These are phyloP conservation scores for Pestalotiopsis sp. DNA, from an alignment of 2,329 filamentous ascomycete genomes.

Conservation along the genomic window DNA sequence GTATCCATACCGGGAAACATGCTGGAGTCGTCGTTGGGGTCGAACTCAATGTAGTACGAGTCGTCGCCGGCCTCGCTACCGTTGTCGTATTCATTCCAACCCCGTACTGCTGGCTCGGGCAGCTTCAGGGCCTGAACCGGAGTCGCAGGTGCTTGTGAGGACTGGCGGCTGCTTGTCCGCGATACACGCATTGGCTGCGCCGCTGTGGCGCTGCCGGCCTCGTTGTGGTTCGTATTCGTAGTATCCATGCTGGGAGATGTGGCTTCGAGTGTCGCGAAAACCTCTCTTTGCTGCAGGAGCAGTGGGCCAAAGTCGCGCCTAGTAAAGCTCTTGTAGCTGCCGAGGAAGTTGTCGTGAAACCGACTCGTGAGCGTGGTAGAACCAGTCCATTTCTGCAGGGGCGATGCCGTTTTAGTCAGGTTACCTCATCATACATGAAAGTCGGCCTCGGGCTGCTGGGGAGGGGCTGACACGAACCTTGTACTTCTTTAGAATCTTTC, in stretches of 20 bases:
- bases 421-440: neutral
- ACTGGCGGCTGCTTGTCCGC: slow-evolving; percentile 13
- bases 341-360: slow-evolving; percentile 67
- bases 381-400: slow-evolving; percentile 73
- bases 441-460: slow-evolving; percentile 11
- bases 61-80: slow-evolving; percentile 68
- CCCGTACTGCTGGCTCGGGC: slow-evolving; percentile 36
- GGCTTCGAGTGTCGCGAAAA: slow-evolving; percentile 47
- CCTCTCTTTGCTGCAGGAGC: slow-evolving; percentile 49
- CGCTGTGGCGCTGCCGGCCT: slow-evolving; percentile 16
- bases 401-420: neutral
- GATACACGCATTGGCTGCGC: slow-evolving; percentile 11
- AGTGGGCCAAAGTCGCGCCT: slow-evolving; percentile 61
- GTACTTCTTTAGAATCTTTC: slow-evolving; percentile 85
- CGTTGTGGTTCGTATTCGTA: slow-evolving; percentile 24
- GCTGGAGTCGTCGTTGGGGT: slow-evolving; percentile 59
- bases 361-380: slow-evolving; percentile 64
- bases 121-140: slow-evolving; percentile 22
- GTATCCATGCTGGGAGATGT: slow-evolving; percentile 39
- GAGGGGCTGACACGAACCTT: slow-evolving; percentile 43
- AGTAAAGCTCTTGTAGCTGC: slow-evolving; percentile 70
- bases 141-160: slow-evolving; percentile 14
- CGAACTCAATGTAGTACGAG: slow-evolving; percentile 72
- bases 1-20: slow-evolving; percentile 65
- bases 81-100: slow-evolving; percentile 89